Evolutionary conservation across 192 early-diverging fungal genomes (phyloP), one percentile per base, ranked within the genome.

Genomic region (Linnemannia zychae): DNA sequence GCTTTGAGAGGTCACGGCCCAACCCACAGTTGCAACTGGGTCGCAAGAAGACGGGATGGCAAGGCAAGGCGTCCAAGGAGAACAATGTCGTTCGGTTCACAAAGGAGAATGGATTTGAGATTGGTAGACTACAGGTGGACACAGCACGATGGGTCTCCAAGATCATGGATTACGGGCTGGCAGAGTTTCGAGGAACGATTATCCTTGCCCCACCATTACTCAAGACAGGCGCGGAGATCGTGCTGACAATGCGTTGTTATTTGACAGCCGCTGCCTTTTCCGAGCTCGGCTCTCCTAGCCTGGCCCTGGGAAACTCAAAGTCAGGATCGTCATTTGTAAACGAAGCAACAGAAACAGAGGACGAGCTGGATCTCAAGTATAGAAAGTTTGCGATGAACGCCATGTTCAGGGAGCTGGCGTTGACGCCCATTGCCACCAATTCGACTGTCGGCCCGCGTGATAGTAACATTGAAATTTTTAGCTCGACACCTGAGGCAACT

Each of bases 11-110:
- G 33, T 34, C 75, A 48, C 71, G 38, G 20, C 87, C 82, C 33
- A 77, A 71, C 46, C 52, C 76, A 33, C 78, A 66, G 48, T 53
- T 36, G 16, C 79, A 77, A 24, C 40, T 67, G 28, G 77, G 77
- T 20, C 76, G 83, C 3, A 85, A 79, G 20, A 85, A 79, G 40
- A 78, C 68, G 6, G 83, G 83, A 33, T 85, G 83, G 83, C 70
- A 38, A 11, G 82, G 73, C 18, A 69, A 47, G 28, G 74, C 77
- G 0, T 6, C 48, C 11, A 78, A 76, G 50, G 84, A 85, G 36
- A 89, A 91, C 80, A 90, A 80, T 44, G 87, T 91, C 47, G 90
- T 91, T n/a, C 88, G 90, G 17, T 88, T 91, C 44, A 84, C 80
- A 15, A 86, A 80, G 5, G 17, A 57, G 16, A 68, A 48, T 12